phyloP scores from a whole-genome alignment of 441 rosid genomes.

The Euphorbia schlechtendalii region DNA sequence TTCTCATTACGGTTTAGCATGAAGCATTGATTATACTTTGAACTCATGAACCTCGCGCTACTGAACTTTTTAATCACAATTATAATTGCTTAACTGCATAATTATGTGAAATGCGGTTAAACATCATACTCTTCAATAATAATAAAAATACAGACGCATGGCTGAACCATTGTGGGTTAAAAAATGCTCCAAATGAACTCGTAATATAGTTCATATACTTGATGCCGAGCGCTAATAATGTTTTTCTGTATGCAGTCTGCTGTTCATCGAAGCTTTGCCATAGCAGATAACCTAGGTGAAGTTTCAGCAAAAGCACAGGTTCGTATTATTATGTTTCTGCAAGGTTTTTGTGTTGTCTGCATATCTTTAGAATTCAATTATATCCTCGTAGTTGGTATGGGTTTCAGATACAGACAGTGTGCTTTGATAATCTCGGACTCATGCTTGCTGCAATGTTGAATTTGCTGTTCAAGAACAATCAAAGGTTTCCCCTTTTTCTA shows the following conservation, averaged over 20 bases:
- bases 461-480: constrained; percentile 50
- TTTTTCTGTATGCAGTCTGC: constrained; percentile 44
- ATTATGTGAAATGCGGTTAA: background rate
- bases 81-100: background rate
- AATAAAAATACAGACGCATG: background rate
- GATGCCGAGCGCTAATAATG: constrained; percentile 10
- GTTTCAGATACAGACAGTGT: constrained; percentile 65
- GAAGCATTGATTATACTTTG: constrained; percentile 2
- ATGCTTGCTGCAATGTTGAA: constrained; percentile 58
- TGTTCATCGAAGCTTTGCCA: constrained; percentile 85
- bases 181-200: no score
- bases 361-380: constrained; percentile 2
- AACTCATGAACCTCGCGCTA: no score
- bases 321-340: constrained; percentile 14
- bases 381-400: constrained; percentile 24
- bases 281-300: constrained; percentile 94
- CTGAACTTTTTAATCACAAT: no score
- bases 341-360: background rate
- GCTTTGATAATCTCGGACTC: constrained; percentile 73
- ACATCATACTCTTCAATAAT: background rate
- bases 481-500: constrained; percentile 36
- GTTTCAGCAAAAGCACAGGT: constrained; percentile 91
- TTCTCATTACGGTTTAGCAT: background rate
- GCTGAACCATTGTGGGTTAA: no score
- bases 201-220: background rate